phyloP scores from a whole-genome alignment of 2,329 filamentous ascomycete species.

The Aureobasidium sp. region DNA sequence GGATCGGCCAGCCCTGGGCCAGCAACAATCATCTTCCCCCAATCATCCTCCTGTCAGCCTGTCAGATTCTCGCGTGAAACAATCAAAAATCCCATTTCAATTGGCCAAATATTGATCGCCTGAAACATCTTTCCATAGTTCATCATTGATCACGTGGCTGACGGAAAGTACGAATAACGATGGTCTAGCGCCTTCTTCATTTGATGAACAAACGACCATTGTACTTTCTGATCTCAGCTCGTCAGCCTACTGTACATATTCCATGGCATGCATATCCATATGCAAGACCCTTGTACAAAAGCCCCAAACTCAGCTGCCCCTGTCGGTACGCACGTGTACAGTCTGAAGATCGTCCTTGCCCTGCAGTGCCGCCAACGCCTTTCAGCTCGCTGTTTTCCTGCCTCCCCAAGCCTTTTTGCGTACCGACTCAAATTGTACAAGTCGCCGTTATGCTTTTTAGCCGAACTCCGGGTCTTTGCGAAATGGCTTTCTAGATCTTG shows the following conservation, averaged over 20 bases:
- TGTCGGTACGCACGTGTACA: background rate
- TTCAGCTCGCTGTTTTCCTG: background rate
- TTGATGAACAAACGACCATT: background rate
- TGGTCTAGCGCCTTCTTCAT: background rate
- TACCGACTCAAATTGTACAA: background rate
- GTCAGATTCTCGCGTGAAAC: background rate
- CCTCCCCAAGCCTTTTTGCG: background rate
- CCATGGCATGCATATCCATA: background rate
- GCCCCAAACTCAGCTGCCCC: background rate
- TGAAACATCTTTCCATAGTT: background rate
- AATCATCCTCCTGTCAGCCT: background rate
- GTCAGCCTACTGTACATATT: no score
- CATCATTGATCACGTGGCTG: background rate
- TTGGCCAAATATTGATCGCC: background rate
- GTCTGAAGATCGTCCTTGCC: background rate
- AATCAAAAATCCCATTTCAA: background rate
- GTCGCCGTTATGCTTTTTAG: background rate
- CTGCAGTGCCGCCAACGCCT: constrained; percentile 2
- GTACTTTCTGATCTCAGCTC: background rate
- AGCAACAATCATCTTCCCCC: background rate
- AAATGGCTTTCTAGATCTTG: background rate
- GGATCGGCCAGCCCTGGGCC: background rate
- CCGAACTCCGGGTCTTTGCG: background rate
- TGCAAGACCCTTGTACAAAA: background rate
- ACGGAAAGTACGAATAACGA: background rate